These are phyloP conservation scores for Wickerhamomyces alni DNA, from an alignment of 805 yeast genomes.

Conservation along the genomic window DNA sequence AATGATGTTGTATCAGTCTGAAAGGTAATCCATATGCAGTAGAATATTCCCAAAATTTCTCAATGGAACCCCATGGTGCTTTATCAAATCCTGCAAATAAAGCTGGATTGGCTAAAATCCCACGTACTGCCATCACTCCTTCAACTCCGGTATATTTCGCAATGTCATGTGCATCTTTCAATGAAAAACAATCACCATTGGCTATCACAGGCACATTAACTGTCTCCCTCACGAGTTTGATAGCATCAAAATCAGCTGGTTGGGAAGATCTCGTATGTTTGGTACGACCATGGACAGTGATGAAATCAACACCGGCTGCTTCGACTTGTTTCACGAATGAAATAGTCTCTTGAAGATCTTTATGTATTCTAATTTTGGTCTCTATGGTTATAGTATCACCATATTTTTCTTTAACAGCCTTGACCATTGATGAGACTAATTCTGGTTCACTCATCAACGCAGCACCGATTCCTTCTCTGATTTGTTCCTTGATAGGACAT, in stretches of 20 bases:
- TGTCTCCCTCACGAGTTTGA: slow-evolving; percentile 47
- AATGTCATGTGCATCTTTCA: slow-evolving; percentile 60
- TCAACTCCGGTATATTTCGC: slow-evolving; percentile 66
- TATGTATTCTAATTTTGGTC: slow-evolving; percentile 87
- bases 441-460: slow-evolving; percentile 86
- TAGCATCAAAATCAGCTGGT: slow-evolving; percentile 82
- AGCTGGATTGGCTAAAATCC: slow-evolving; percentile 81
- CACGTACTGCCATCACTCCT: slow-evolving; percentile 96
- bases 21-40: slow-evolving; percentile 81
- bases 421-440: slow-evolving; percentile 75
- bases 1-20: slow-evolving; percentile 79
- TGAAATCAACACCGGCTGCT: slow-evolving; percentile 85
- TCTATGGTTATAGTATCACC: slow-evolving; percentile 74
- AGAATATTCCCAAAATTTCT: slow-evolving; percentile 72
- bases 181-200: slow-evolving; percentile 86
- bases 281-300: slow-evolving; percentile 92
- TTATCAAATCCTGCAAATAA: slow-evolving; percentile 65
- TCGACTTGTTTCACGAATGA: slow-evolving; percentile 70
- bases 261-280: slow-evolving; percentile 76
- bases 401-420: slow-evolving; percentile 69
- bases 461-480: slow-evolving; percentile 94
- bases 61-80: slow-evolving; percentile 92
- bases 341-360: slow-evolving; percentile 65
- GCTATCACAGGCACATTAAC: slow-evolving; percentile 81
- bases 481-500: slow-evolving; percentile 93